phyloP scores from a whole-genome alignment of 2,329 filamentous ascomycete genomes.

The Ophiocordyceps sinensis region DNA sequence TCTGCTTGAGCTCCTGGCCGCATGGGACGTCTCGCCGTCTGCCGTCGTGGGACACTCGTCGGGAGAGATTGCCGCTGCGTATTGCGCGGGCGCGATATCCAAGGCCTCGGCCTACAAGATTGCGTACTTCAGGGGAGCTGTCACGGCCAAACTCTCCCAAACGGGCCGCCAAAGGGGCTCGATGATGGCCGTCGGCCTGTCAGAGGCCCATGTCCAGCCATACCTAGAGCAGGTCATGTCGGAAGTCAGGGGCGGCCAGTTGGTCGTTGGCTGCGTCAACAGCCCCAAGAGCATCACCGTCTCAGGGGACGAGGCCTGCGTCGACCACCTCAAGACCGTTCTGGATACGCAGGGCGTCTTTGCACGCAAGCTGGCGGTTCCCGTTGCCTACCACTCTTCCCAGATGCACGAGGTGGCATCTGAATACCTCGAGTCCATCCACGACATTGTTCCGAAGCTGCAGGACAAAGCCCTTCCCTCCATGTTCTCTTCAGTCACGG shows the following conservation, averaged over 20 bases:
- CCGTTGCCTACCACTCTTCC: slow-evolving; percentile 14
- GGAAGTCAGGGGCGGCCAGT: not conserved
- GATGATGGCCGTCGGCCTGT: slow-evolving; percentile 14
- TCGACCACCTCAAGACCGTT: slow-evolving; percentile 8
- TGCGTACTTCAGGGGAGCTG: slow-evolving; percentile 14
- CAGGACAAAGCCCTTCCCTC: not conserved
- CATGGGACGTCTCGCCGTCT: slow-evolving; percentile 19
- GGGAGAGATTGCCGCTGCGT: slow-evolving; percentile 29
- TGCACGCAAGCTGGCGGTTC: slow-evolving; percentile 10
- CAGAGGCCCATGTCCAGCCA: slow-evolving; percentile 10
- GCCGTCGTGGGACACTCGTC: slow-evolving; percentile 26
- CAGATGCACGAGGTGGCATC: slow-evolving; percentile 9
- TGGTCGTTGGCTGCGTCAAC: slow-evolving; percentile 4
- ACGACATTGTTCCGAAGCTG: not conserved
- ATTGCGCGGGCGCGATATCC: not conserved
- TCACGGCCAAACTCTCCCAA: not conserved
- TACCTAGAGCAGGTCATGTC: not conserved
- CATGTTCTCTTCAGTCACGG: not conserved
- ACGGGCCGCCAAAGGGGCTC: slow-evolving; percentile 1
- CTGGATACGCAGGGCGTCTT: slow-evolving; percentile 4
- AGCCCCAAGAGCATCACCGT: slow-evolving; percentile 12
- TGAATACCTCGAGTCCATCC: not conserved
- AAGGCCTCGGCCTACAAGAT: not conserved
- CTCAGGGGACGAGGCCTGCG: slow-evolving; percentile 11
- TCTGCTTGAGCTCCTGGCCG: slow-evolving; percentile 18